Evolutionary conservation across 495 filamentous ascomycete species (phyloP).

Genomic region (Aspergillus saccharolyticus): DNA sequence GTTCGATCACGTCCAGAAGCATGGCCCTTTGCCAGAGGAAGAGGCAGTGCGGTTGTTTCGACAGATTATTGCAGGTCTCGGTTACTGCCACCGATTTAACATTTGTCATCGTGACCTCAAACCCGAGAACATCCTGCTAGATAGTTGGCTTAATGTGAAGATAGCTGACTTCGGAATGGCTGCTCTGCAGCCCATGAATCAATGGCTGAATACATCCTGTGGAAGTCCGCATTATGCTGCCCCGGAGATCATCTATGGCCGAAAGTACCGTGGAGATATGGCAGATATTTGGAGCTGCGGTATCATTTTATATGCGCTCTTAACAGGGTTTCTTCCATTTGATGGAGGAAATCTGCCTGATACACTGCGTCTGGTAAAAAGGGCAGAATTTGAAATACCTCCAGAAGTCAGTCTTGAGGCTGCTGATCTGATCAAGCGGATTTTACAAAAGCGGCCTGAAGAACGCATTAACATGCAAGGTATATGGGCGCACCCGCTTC

Average conservation of each 20-base stretch:
- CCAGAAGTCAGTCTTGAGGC: constrained; percentile 61
- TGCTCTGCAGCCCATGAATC: constrained; percentile 72
- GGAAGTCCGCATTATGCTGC: constrained; percentile 96
- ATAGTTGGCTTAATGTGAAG: constrained; percentile 67
- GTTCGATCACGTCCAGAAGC: constrained; percentile 69
- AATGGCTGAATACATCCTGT: constrained; percentile 79
- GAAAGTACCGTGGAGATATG: constrained; percentile 71
- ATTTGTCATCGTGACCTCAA: constrained; percentile 97
- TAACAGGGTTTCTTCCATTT: constrained; percentile 78
- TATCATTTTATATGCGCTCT: constrained; percentile 78
- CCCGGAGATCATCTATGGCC: constrained; percentile 74
- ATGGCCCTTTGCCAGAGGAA: constrained; percentile 64
- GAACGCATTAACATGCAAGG: constrained; percentile 68
- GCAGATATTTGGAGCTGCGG: constrained; percentile 96
- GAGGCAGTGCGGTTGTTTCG: constrained; percentile 83
- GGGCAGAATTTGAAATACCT: constrained; percentile 69
- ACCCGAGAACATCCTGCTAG: constrained; percentile 92
- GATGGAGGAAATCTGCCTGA: constrained; percentile 55
- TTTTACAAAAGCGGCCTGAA: constrained; percentile 68
- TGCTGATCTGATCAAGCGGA: constrained; percentile 68
- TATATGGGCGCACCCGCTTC: constrained; percentile 79
- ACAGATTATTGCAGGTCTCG: constrained; percentile 86
- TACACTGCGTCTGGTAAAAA: constrained; percentile 62
- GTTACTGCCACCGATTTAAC: constrained; percentile 86
- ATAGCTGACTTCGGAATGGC: constrained; percentile 98